Conservation (phyloP, 495 filamentous ascomycete genomes). For the Podospora pseudocomata region DNA sequence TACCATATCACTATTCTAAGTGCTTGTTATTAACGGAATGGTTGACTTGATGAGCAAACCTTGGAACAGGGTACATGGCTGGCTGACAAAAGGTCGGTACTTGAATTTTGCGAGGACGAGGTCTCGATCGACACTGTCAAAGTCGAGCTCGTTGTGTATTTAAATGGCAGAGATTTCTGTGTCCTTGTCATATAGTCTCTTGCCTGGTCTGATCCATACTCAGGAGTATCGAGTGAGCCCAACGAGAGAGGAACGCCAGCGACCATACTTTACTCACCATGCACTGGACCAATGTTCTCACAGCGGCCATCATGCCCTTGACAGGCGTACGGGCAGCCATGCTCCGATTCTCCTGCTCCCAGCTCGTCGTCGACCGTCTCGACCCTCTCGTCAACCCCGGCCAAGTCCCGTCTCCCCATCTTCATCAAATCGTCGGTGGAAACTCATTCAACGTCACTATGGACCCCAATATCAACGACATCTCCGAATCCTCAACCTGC, state of each 20-base stretch:
- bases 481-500: slow-evolving; percentile 3
- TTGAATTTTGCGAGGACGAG: not conserved
- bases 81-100: not conserved
- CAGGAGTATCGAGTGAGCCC: not conserved
- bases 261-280: not conserved
- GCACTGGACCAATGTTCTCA: not conserved
- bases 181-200: not conserved
- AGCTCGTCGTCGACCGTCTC: slow-evolving; percentile 8
- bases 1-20: not conserved
- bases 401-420: slow-evolving; percentile 5
- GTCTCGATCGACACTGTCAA: not conserved
- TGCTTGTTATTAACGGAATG: slow-evolving; percentile 1
- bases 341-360: slow-evolving; percentile 11
- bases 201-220: not conserved
- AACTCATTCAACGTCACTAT: slow-evolving; percentile 6
- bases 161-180: not conserved
- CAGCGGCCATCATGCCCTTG: not conserved
- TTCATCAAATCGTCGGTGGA: slow-evolving; percentile 9
- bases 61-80: not conserved
- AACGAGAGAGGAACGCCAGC: not conserved
- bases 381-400: slow-evolving; percentile 12
- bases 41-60: not conserved
- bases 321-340: not conserved
- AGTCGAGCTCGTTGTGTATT: not conserved
- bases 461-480: slow-evolving; percentile 3